Conservation (phyloP, 1,284 basidiomycete species). For the Rhizoctonia solani region DNA sequence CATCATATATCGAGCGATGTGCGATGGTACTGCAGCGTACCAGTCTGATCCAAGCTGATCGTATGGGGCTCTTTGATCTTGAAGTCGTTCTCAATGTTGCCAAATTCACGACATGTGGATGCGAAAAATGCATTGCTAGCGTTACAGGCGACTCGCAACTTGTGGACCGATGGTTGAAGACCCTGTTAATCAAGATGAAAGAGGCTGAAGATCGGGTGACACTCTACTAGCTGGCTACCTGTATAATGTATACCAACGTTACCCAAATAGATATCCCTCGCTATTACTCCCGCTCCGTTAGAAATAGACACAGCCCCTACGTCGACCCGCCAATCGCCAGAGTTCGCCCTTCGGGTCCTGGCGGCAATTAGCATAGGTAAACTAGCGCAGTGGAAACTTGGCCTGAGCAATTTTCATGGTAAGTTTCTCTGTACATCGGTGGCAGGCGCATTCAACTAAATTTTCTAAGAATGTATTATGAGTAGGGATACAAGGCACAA, state of each 20-base stretch:
- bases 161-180: constrained; percentile 33
- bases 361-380: too few species aligned
- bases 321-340: too few species aligned
- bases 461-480: background rate
- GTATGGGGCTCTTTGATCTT: constrained; percentile 27
- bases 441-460: too few species aligned
- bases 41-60: constrained; percentile 16
- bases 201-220: constrained; percentile 27
- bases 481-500: background rate
- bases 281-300: background rate
- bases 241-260: background rate
- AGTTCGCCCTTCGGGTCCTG: too few species aligned
- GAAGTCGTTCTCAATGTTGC: constrained; percentile 30
- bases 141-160: constrained; percentile 27
- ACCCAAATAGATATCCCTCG: background rate
- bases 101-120: constrained; percentile 32
- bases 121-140: constrained; percentile 27
- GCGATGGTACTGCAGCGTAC: constrained; percentile 29
- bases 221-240: constrained; percentile 1
- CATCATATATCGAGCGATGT: constrained; percentile 26
- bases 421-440: too few species aligned
- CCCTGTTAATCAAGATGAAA: constrained; percentile 25
- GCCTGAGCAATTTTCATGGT: too few species aligned
- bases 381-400: too few species aligned
- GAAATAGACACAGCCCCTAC: too few species aligned